Base-by-base conservation (phyloP, 345 rosid genomes). In the Citrus sp. region DNA sequence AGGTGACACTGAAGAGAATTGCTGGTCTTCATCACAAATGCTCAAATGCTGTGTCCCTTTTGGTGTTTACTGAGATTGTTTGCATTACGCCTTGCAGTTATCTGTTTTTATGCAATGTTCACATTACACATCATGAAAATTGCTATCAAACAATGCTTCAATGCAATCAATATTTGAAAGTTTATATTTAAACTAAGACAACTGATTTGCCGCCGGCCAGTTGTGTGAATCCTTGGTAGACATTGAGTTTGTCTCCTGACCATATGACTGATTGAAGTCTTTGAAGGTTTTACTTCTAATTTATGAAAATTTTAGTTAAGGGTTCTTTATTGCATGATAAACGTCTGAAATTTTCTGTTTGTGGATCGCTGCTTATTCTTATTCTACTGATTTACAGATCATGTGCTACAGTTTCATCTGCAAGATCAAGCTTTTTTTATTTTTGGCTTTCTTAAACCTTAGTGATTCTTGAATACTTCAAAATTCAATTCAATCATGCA, bases 401-500 rank as follows among this genome's bases (percentile, higher is more conserved):
- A 2, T 46, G 24, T 70, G 74, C 30, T 46, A 46, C 51, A 46
- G 35, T 49, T 51, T 27, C 2, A 51, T 14, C 21, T 16, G 30
- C 51, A 46, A 46, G 74, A 51, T 70, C 55, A 7, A 27, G 32
- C 4, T 51, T 1, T 51, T 66, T 73, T 67, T n/a, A 19, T 68
- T 74, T 71, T 61, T 46, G 38, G 22, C 73, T 70, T 28, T 66
- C 38, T 28, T 42, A 8, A 49, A 24, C 69, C 49, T 32, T 10
- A 51, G 38, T 37, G 14, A 59, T 67, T 35, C 30, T 73, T 59
- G 28, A 38, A n/a, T 67, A 38, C 40, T 55, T 27, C 40, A 21
- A 68, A 32, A 49, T 54, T 69, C 72, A 35, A 49, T 38, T 75
- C 70, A 67, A 67, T 73, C 69, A 58, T 28, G 62, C 22, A 56